Percentiles rank a stretch among this genome's conserved stretches.
These are phyloP conservation scores for Trypanosomatidae sp. DNA, from an alignment of 208 protist species.

Conservation along the genomic window DNA sequence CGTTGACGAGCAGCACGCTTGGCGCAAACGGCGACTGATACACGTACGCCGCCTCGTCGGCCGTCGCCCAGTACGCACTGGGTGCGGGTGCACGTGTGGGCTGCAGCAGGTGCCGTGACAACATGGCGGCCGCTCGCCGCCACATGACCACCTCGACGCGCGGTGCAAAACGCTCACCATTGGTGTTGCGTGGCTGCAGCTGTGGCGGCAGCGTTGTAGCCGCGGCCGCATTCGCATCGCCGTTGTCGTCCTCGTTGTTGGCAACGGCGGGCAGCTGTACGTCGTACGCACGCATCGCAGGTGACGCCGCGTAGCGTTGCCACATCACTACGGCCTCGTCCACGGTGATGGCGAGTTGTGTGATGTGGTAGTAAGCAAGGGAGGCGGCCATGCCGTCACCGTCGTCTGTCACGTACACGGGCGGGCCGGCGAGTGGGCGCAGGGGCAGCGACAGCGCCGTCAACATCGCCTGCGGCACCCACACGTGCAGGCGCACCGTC, in stretches of 20 bases:
- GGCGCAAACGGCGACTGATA: conserved; percentile 22
- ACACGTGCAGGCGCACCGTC: no score
- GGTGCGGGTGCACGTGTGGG: no score
- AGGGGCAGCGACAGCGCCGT: conserved; percentile 11
- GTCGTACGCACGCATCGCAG: no score
- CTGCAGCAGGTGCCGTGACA: background rate
- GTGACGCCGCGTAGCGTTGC: background rate
- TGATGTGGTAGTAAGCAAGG: conserved; percentile 28
- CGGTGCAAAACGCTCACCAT: conserved; percentile 44
- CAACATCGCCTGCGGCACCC: conserved; percentile 23
- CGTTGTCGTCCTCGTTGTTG: no score
- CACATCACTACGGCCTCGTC: conserved; percentile 11
- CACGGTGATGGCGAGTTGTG: conserved; percentile 14
- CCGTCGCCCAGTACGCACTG: conserved; percentile 55
- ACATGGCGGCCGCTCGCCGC: conserved; percentile 2
- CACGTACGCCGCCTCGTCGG: conserved; percentile 34
- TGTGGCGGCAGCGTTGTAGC: no score
- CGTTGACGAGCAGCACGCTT: conserved; percentile 9
- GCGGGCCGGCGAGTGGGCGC: background rate
- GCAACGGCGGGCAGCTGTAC: no score
- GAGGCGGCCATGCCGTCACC: no score
- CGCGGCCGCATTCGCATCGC: no score
- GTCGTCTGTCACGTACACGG: conserved; percentile 8
- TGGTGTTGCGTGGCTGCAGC: conserved; percentile 35
- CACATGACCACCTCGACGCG: conserved; percentile 11